Conservation (phyloP, 176 grass and related monocot species). For the Phragmites australis region DNA sequence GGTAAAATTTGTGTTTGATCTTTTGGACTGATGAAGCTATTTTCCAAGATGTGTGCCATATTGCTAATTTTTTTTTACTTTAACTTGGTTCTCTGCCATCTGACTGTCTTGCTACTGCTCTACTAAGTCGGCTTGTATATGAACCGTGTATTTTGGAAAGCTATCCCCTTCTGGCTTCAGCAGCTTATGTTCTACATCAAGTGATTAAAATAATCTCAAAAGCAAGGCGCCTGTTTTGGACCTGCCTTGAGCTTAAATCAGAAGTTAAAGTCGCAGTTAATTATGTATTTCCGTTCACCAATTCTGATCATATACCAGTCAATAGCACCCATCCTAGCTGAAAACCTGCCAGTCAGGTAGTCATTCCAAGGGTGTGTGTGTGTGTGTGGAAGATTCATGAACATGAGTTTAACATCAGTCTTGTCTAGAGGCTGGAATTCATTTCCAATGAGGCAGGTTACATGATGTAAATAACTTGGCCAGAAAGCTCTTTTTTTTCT, state of each 20-base stretch:
- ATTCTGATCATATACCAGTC: not conserved
- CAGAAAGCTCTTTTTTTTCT: not conserved
- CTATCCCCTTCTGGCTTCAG: not conserved
- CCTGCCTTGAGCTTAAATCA: not conserved
- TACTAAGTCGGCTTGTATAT: not conserved
- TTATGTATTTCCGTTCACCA: not conserved
- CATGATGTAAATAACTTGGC: not conserved
- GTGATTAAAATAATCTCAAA: not conserved
- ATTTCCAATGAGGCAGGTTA: not conserved
- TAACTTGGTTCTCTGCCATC: not conserved
- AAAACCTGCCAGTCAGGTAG: slow-evolving; percentile 11
- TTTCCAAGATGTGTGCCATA: not conserved
- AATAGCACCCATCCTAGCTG: not conserved
- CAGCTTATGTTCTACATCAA: not conserved
- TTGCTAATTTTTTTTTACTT: not conserved
- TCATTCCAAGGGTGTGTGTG: too few relatives aligned
- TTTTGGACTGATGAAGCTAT: not conserved
- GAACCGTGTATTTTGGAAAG: not conserved
- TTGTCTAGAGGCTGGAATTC: not conserved
- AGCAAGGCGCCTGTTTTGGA: not conserved
- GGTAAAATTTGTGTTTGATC: not conserved
- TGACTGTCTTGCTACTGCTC: too few relatives aligned
- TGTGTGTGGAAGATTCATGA: not conserved
- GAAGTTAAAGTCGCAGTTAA: not conserved
- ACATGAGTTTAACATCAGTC: not conserved